phyloP scores from a whole-genome alignment of 2,329 filamentous ascomycete species.

The Hypomyces perniciosus region DNA sequence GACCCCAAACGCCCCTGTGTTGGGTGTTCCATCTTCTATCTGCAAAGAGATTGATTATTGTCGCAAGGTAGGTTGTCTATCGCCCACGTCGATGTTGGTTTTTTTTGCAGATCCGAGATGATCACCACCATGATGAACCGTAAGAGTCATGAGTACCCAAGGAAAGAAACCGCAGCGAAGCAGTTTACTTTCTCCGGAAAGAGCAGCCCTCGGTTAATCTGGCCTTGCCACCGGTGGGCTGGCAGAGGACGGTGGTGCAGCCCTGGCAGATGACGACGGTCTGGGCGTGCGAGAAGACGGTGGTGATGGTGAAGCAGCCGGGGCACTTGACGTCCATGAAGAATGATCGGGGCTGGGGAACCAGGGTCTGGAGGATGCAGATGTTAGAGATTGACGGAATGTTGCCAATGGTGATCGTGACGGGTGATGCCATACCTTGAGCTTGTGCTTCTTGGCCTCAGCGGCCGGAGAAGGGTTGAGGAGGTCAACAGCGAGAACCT shows the following conservation, averaged over 20 bases:
- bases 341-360: constrained; percentile 95
- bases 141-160: constrained; percentile 45
- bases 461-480: constrained; percentile 97
- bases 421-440: constrained; percentile 67
- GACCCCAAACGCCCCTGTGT: constrained; percentile 67
- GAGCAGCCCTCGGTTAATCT: constrained; percentile 99
- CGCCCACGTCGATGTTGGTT: constrained; percentile 42
- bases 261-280: constrained; percentile 99
- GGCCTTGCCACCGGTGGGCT: constrained; percentile 98
- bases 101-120: constrained; percentile 56
- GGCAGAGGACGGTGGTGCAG: constrained; percentile 99
- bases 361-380: constrained; percentile 61
- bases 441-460: constrained; percentile 99
- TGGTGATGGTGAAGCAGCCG: constrained; percentile 99
- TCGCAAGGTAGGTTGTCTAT: constrained; percentile 44
- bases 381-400: constrained; percentile 16
- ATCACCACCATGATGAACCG: constrained; percentile 45
- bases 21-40: constrained; percentile 67
- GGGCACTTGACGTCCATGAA: constrained; percentile 99
- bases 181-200: constrained; percentile 98
- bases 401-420: constrained; percentile 2
- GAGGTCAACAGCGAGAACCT: constrained; percentile 99
- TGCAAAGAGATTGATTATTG: constrained; percentile 47
- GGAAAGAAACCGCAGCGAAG: constrained; percentile 41
- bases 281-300: constrained; percentile 99